Evolutionary conservation across 495 filamentous ascomycete species (phyloP), one percentile per base, ranked within the genome.

Genomic region (Aspergillus incahuasiensis): DNA sequence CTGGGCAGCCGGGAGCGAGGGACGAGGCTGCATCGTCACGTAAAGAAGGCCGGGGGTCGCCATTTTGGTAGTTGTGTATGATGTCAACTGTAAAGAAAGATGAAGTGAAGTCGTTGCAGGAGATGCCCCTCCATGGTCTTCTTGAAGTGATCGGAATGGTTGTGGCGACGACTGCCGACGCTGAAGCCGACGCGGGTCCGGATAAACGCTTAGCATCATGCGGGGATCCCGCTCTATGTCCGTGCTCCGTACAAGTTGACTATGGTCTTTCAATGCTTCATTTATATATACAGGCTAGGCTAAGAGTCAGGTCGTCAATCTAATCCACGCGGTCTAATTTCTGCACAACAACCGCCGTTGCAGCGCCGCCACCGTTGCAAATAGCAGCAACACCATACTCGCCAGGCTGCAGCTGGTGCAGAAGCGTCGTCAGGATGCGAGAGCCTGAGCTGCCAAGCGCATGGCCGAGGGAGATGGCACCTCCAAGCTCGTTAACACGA

Each of bases 321-420:
- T 61, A 76, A 19, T 78, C 71, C 19, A 87, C 85, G 52, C 76
- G 80, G 35, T 90, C 87, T 49, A 97, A 77, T 48, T 88, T 85
- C 75, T 97, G 91, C 43, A 98, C 89, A 41, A 98, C 90, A 72
- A 98, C 84, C 0, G 91, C 92, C 19, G 87, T 91, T 2, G 92
- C 89, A 6, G 90, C 92, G 43, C 92, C 92, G 16, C 94, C 94
- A 42, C 94, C 94, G 62, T 98, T 98, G 73, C 94, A 98, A 55
- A 98, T 96, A 9, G 92, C 92, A 16, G 91, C 94, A 52, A 91
- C 87, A 19, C 94, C 94, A 68, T 95, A 97, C 75, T 98, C 88
- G 16, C 91, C 94, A 30, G 85, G 82, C 72, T 92, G 85, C 50
- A 98, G 76, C 68, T 92, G 88, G 69, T 98, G 94, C 52, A 98